Evolutionary conservation across 192 early-diverging fungal genomes (phyloP), one percentile per base, ranked within the genome.

Genomic region (Entrophospora sp.): DNA sequence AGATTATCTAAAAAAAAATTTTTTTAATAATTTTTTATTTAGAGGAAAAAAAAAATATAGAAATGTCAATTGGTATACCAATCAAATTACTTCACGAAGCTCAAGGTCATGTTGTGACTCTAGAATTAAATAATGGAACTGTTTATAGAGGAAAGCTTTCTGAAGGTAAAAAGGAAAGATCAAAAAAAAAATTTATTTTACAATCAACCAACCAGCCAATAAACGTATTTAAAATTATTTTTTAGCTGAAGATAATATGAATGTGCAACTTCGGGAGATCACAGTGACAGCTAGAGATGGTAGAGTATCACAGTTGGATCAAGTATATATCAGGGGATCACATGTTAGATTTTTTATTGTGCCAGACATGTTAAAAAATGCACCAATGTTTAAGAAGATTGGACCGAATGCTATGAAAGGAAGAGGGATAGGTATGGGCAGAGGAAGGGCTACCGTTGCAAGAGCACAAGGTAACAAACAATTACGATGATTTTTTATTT

Each of bases 331-430:
- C 72, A 89, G 96, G 59, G 96, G 96, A 25, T 93, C 91, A 44
- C 84, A 87, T 60, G 82, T 95, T 68, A 85, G 92, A 51, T 96
- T 94, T 78, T 91, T 97, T 64, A 87, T 97, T 32, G 93, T 96
- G n/a, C 95, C 95, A 24, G 96, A 99, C 74, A 99, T 99, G 94
- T 84, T 99, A 36, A 95, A 95, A 80, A 97, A 99, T 71, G 96
- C 96, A 25, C 95, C 96, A 49, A 96, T 99, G 94, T 97, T 99
- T 78, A 92, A 94, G 79, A 81, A 82, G 56, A 84, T 95, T 51
- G 93, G 87, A n/a, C 90, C 92, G 20, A 86, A 85, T 25, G 83
- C 83, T 46, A 73, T 80, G 72, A 91, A 88, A 68, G 90, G 90
- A 44, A 83, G 84, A 72, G 91, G 91, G 18, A 88, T 92, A 42